These are phyloP conservation scores for Skeletonema marinoi DNA, from an alignment of 108 stramenopile species.

Conservation along the genomic window DNA sequence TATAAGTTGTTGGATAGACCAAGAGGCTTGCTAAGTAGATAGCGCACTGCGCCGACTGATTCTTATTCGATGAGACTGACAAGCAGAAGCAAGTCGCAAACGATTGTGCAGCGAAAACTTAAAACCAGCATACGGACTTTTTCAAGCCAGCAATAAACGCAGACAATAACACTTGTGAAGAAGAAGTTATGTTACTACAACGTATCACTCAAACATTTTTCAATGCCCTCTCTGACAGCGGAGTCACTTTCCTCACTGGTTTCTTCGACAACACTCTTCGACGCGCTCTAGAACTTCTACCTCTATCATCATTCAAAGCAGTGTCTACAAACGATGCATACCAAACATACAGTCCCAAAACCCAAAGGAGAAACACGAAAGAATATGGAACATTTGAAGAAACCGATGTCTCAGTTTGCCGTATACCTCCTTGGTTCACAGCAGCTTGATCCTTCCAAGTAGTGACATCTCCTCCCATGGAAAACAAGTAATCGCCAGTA, in stretches of 20 bases:
- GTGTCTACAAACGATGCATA: conserved; percentile 49
- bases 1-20: neutral
- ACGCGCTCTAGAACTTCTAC: neutral
- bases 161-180: neutral
- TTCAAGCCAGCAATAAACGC: neutral
- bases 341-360: conserved; percentile 63
- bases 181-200: neutral
- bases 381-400: conserved; percentile 33
- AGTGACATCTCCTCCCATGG: conserved; percentile 26
- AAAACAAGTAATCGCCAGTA: conserved; percentile 35
- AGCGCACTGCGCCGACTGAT: neutral
- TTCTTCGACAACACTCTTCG: neutral
- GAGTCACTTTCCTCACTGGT: neutral
- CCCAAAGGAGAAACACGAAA: conserved; percentile 59
- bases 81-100: neutral
- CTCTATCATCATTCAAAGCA: neutral
- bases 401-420: conserved; percentile 4
- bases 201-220: neutral
- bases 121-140: neutral
- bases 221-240: neutral
- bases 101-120: neutral
- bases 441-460: conserved; percentile 24
- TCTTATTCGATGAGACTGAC: neutral
- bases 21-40: neutral
- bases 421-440: neutral